Percentiles rank a stretch among this genome's conserved stretches.
These are phyloP conservation scores for Cyberlindnera maritima DNA, from an alignment of 805 yeast genomes.

Conservation along the genomic window DNA sequence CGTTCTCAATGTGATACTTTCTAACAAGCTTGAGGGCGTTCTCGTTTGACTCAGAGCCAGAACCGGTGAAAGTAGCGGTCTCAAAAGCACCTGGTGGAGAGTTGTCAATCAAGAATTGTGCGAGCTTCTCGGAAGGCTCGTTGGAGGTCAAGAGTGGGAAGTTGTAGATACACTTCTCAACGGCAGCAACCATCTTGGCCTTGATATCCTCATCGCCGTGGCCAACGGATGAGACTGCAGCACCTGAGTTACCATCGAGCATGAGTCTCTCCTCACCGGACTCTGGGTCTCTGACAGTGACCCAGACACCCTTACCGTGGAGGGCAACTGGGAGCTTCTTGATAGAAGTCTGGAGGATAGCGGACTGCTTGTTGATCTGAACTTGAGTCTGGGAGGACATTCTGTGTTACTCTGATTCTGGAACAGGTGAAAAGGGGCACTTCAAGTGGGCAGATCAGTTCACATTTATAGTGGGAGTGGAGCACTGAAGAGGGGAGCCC, in stretches of 20 bases:
- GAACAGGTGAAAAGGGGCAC: no score
- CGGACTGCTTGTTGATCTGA: constrained; percentile 16
- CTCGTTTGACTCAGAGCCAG: constrained; percentile 68
- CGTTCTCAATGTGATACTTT: constrained; percentile 43
- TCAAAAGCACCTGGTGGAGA: constrained; percentile 44
- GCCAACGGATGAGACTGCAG: constrained; percentile 50
- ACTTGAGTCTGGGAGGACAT: constrained; percentile 10
- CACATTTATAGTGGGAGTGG: background rate
- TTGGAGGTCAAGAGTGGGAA: constrained; percentile 33
- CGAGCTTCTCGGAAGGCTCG: constrained; percentile 39
- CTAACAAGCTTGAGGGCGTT: constrained; percentile 58
- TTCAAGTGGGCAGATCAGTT: background rate
- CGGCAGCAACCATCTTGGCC: constrained; percentile 38
- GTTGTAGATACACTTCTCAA: constrained; percentile 35
- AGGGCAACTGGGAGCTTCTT: constrained; percentile 32
- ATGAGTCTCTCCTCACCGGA: constrained; percentile 33
- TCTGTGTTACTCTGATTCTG: background rate
- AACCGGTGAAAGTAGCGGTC: constrained; percentile 46
- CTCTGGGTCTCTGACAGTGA: constrained; percentile 36
- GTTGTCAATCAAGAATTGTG: constrained; percentile 40
- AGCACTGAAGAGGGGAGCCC: no score
- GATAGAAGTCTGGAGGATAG: constrained; percentile 33
- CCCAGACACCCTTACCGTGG: constrained; percentile 36
- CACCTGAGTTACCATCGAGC: constrained; percentile 47
- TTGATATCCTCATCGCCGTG: constrained; percentile 41